Percentiles rank a stretch among this genome's conserved stretches.
Evolutionary conservation across 768 basidiomycete genomes (phyloP).

Genomic region (Tubosaeta brunneosetosa): DNA sequence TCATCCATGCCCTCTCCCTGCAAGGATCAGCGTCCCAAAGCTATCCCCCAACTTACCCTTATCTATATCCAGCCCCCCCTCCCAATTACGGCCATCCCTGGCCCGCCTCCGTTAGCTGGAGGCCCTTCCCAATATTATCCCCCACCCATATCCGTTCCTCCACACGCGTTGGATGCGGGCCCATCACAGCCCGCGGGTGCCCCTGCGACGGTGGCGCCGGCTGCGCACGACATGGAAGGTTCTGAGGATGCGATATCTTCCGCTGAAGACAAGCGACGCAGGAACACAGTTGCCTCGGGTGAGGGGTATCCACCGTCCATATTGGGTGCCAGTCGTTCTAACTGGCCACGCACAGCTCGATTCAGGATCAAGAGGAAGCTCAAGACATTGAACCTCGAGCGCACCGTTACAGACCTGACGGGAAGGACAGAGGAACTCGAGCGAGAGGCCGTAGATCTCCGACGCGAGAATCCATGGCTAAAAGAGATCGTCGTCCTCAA

Average conservation of each 20-base stretch:
- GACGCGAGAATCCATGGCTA: slow-evolving; percentile 81
- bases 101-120: slow-evolving; percentile 1
- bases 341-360: slow-evolving; percentile 49
- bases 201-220: slow-evolving; percentile 10
- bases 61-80: neutral
- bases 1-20: slow-evolving; percentile 31
- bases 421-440: slow-evolving; percentile 79
- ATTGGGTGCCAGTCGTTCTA: slow-evolving; percentile 6
- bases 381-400: slow-evolving; percentile 62
- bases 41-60: slow-evolving; percentile 6
- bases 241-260: slow-evolving; percentile 38
- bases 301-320: slow-evolving; percentile 14
- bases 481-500: slow-evolving; percentile 87
- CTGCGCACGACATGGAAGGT: slow-evolving; percentile 28
- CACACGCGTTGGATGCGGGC: slow-evolving; percentile 1
- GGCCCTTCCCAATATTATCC: slow-evolving; percentile 8
- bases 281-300: slow-evolving; percentile 87
- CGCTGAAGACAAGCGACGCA: slow-evolving; percentile 68
- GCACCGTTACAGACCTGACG: slow-evolving; percentile 65
- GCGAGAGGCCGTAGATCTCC: slow-evolving; percentile 68
- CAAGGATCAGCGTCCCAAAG: slow-evolving; percentile 18
- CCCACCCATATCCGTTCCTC: neutral
- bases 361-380: slow-evolving; percentile 85
- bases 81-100: slow-evolving; percentile 6
- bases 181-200: slow-evolving; percentile 3